Conservation (phyloP, 306 rosid genomes). For the Cucurbita argyrosperma region DNA sequence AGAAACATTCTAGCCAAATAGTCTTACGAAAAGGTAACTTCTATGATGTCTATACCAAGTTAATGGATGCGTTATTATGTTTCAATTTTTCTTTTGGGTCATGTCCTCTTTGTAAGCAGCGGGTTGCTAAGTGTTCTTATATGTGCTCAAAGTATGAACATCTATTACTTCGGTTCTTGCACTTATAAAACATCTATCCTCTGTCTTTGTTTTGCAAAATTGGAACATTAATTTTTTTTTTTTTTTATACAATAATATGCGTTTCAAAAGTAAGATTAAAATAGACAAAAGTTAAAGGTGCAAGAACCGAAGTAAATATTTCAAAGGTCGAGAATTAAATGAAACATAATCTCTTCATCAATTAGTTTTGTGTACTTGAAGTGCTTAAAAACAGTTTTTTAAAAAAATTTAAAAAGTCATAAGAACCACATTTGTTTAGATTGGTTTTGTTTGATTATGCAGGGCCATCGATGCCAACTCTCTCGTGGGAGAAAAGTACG, state of each 20-base stretch:
- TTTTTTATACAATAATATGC: too few species aligned
- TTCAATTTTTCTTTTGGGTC: not conserved
- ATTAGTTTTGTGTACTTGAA: too few species aligned
- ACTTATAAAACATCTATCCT: not conserved
- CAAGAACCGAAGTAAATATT: not conserved
- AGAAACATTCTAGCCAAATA: constrained; percentile 8
- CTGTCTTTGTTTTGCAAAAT: not conserved
- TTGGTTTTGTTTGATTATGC: not conserved
- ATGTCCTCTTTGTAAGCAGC: not conserved
- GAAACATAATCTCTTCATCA: too few species aligned
- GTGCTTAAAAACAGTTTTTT: not conserved
- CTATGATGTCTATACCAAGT: not conserved
- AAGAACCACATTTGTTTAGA: not conserved
- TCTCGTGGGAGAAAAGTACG: not conserved
- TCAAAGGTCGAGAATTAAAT: not conserved
- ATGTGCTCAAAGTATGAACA: not conserved
- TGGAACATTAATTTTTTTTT: too few species aligned
- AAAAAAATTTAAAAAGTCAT: not conserved
- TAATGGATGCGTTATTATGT: not conserved
- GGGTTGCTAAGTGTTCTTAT: not conserved
- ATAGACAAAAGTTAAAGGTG: too few species aligned
- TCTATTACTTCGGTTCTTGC: not conserved
- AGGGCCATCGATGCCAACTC: not conserved
- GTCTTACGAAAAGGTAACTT: not conserved
- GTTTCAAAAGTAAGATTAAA: not conserved